These are phyloP conservation scores for Exophiala phaeomuriformis DNA, from an alignment of 2,329 filamentous ascomycete genomes.

Conservation along the genomic window DNA sequence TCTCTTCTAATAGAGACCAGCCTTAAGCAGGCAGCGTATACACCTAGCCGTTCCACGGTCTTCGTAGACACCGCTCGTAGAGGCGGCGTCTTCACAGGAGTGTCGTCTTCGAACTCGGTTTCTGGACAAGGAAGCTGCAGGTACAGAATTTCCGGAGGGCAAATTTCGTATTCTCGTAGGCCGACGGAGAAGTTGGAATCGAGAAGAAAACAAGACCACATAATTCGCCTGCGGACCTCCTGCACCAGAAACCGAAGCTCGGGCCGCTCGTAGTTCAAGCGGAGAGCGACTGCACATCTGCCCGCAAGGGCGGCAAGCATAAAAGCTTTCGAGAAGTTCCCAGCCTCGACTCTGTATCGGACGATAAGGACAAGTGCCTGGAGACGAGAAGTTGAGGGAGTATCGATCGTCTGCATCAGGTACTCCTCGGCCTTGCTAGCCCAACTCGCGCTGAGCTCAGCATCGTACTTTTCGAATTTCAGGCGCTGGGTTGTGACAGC, in stretches of 20 bases:
- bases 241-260: constrained; percentile 38
- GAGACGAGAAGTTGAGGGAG: constrained; percentile 16
- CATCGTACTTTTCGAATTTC: constrained; percentile 10
- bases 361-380: constrained; percentile 19
- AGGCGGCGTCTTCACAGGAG: constrained; percentile 14
- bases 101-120: constrained; percentile 42
- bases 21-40: constrained; percentile 13
- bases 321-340: constrained; percentile 19
- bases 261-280: constrained; percentile 45
- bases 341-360: constrained; percentile 11
- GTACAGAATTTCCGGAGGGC: constrained; percentile 40
- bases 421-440: constrained; percentile 12
- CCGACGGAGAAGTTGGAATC: constrained; percentile 45
- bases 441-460: constrained; percentile 10
- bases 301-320: constrained; percentile 18
- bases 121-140: constrained; percentile 47
- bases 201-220: constrained; percentile 47
- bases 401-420: constrained; percentile 11
- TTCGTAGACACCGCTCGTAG: constrained; percentile 12
- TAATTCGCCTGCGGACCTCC: constrained; percentile 41
- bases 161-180: constrained; percentile 43
- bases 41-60: constrained; percentile 7
- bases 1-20: constrained; percentile 12
- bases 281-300: constrained; percentile 43
- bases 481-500: constrained; percentile 15